Conservation (phyloP, 345 rosid species). For the Kandelia obovata region DNA sequence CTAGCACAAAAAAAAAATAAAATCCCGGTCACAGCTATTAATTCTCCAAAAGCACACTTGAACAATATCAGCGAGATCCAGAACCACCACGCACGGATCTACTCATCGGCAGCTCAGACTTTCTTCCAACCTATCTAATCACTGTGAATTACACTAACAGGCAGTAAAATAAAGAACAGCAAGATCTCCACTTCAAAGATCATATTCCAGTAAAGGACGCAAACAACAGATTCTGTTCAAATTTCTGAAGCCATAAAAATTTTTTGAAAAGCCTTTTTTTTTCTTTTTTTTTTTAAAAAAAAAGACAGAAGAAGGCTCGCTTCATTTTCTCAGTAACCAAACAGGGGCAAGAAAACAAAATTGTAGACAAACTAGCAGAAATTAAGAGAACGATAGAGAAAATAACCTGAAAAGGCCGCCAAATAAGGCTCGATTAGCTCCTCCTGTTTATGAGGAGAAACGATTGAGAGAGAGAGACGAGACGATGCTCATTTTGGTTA, state of each 20-base stretch:
- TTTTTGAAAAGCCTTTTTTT: background rate
- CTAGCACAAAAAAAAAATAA: too few relatives aligned
- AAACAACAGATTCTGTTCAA: background rate
- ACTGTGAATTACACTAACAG: too few relatives aligned
- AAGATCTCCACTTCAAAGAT: background rate
- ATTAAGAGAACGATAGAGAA: background rate
- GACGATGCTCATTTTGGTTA: background rate
- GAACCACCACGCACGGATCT: too few relatives aligned
- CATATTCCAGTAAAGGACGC: background rate
- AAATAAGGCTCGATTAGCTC: background rate
- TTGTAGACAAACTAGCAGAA: background rate
- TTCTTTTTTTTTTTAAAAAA: too few relatives aligned
- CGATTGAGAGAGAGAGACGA: background rate
- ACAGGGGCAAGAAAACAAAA: background rate
- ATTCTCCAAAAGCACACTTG: too few relatives aligned
- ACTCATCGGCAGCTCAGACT: too few relatives aligned
- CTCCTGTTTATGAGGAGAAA: conserved; percentile 4
- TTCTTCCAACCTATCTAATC: too few relatives aligned
- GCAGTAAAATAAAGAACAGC: background rate
- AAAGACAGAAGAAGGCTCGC: background rate
- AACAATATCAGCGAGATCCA: too few relatives aligned
- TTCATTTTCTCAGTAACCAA: conserved; percentile 7
- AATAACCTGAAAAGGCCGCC: conserved; percentile 6
- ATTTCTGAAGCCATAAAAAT: background rate
- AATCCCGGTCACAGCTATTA: too few relatives aligned